Evolutionary conservation across 352 stramenopile species (phyloP), one percentile per base, ranked within the genome.

Genomic region (Globisporangium alternatum): DNA sequence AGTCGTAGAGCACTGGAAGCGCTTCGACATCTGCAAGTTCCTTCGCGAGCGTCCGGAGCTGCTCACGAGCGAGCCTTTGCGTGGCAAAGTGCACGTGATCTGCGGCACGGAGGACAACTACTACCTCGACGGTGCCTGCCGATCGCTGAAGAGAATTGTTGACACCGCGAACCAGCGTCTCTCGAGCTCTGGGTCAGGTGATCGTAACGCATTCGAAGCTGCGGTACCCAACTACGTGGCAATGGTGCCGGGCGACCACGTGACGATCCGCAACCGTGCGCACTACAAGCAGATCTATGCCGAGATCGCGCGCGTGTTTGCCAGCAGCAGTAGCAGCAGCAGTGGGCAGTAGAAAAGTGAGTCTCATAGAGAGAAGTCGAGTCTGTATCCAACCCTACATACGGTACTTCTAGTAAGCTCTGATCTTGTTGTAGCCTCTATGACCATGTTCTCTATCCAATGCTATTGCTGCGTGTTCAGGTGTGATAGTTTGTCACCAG

Each of bases 21-120:
- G 41, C 21, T 53, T 31, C 19, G 84, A 93, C 52, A 86, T 93
- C 60, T 83, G 72, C 64, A 84, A 84, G 60, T 77, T 83, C 44
- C 67, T 91, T 2, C 0, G 63, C 25, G 71, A 70, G 41, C 71
- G 63, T 10, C 70, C 71, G 1, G 60, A 74, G 4, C 62, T 86
- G 22, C 63, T 93, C 41, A 66, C 67, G 0, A 75, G 76, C 45
- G 75, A 79, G 33, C 4, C 33, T 9, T 59, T 93, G 15, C 59
- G 67, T 45, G 75, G 81, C 30, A 93, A 91, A 44, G 65, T 93
- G 51, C 81, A 91, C 56, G 84, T 93, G 6, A 76, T 91, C 49
- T 93, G 84, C 54, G 84, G 84, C 8, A 25, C 69, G 15, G 84
- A 93, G 49, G 84, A 93, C 67, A 91, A 76, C 33, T 91, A 91